A percentile compares a stretch with the other conserved stretches of the same genome.
These are phyloP conservation scores for Malassezia furfur DNA, from an alignment of 1,284 basidiomycete species.

Conservation along the genomic window DNA sequence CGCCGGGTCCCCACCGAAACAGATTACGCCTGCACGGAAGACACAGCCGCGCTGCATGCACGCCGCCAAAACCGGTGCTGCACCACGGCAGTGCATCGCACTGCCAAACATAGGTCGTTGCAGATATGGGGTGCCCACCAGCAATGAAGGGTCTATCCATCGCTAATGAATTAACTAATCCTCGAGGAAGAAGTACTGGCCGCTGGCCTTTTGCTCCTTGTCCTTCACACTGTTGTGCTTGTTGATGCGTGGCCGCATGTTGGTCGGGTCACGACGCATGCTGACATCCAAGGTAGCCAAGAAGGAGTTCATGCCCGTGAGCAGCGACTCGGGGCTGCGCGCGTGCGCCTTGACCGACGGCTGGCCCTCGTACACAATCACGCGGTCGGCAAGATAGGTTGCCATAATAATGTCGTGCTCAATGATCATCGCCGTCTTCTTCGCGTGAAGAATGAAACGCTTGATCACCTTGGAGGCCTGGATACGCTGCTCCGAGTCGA, in stretches of 20 bases:
- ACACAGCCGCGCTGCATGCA: too few species aligned
- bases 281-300: constrained; percentile 42
- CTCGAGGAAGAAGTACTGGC: constrained; percentile 47
- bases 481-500: constrained; percentile 49
- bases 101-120: too few species aligned
- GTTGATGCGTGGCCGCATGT: constrained; percentile 46
- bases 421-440: constrained; percentile 48
- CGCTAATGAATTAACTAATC: constrained; percentile 19
- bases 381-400: constrained; percentile 44
- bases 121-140: too few species aligned
- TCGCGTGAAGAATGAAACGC: constrained; percentile 48
- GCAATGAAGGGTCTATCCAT: too few species aligned
- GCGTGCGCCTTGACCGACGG: constrained; percentile 44
- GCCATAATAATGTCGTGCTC: constrained; percentile 49
- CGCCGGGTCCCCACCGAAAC: too few species aligned
- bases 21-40: too few species aligned
- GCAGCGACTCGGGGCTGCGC: constrained; percentile 37
- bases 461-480: constrained; percentile 46
- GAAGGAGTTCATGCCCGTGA: constrained; percentile 48
- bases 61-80: too few species aligned
- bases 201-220: constrained; percentile 47
- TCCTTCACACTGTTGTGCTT: constrained; percentile 48
- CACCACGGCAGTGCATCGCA: too few species aligned
- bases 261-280: constrained; percentile 47
- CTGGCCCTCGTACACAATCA: constrained; percentile 46